A percentile compares a stretch with the other conserved stretches of the same genome.
Conservation (phyloP, 345 rosid species). For the Moringa oleifera region DNA sequence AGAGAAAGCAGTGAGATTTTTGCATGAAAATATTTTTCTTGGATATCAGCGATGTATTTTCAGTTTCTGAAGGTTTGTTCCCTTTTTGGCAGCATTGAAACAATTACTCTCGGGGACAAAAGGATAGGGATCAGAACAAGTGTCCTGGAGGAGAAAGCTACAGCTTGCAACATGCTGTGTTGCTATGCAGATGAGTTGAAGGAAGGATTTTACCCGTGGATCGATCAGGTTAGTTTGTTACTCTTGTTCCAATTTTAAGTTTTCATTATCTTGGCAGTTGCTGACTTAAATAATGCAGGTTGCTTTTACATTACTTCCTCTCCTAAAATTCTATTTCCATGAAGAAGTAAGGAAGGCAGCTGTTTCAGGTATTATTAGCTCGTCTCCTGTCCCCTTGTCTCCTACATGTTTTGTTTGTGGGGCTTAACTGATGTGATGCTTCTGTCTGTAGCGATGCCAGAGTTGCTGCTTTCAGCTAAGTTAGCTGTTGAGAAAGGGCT, state of each 20-base stretch:
- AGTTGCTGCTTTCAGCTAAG: conserved; percentile 88
- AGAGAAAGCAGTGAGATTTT: not conserved
- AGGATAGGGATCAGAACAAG: conserved; percentile 98
- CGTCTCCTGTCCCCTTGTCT: too few relatives aligned
- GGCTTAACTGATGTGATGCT: not conserved
- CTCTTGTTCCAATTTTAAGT: conserved; percentile 4
- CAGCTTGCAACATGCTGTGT: conserved; percentile 98
- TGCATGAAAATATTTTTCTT: conserved; percentile 3
- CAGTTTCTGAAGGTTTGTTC: not conserved
- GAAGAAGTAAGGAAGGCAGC: conserved; percentile 99
- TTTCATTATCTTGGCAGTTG: conserved; percentile 6
- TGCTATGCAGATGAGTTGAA: conserved; percentile 99
- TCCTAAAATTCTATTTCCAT: conserved; percentile 96
- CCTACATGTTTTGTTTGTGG: not conserved
- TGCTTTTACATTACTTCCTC: conserved; percentile 91
- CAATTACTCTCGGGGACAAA: conserved; percentile 98
- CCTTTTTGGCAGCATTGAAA: conserved; percentile 75
- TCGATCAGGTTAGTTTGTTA: conserved; percentile 67
- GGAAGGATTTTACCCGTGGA: conserved; percentile 99
- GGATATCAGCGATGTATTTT: too few relatives aligned
- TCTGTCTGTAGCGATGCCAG: conserved; percentile 81
- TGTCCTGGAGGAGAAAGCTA: conserved; percentile 96
- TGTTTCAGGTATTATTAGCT: conserved; percentile 63
- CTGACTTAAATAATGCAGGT: conserved; percentile 45
- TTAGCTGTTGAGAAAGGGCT: conserved; percentile 89